These are phyloP conservation scores for Scenedesmus sp. DNA, from an alignment of 163 green algal species.

Conservation along the genomic window DNA sequence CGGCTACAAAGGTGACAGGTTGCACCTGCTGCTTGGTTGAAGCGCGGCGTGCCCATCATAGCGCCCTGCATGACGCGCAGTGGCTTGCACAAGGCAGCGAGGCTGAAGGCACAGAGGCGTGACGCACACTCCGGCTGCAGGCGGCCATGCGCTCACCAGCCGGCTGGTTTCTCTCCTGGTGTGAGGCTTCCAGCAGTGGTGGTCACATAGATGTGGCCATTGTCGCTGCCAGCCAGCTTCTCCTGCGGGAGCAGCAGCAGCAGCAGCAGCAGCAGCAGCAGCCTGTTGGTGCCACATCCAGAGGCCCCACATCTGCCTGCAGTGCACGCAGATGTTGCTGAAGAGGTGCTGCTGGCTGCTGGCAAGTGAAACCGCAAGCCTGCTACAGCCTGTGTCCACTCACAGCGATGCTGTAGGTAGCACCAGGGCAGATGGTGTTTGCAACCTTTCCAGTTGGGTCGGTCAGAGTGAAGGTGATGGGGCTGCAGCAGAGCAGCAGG, in stretches of 20 bases:
- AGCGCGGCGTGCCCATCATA: too few relatives aligned
- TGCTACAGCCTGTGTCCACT: background rate
- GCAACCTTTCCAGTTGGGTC: background rate
- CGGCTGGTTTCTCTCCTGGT: background rate
- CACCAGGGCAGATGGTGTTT: background rate
- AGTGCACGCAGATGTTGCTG: background rate
- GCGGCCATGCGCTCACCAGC: background rate
- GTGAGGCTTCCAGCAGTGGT: background rate
- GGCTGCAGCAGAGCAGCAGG: background rate
- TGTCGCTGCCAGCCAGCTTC: constrained; percentile 9
- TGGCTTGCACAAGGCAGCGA: too few relatives aligned
- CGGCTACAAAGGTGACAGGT: too few relatives aligned
- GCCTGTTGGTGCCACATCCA: too few relatives aligned
- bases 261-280: background rate
- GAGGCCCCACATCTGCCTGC: too few relatives aligned
- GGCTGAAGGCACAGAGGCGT: too few relatives aligned
- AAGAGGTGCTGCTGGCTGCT: background rate
- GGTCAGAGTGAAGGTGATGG: background rate
- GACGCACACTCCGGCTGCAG: too few relatives aligned
- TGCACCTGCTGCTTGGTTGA: too few relatives aligned
- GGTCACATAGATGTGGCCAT: constrained; percentile 2
- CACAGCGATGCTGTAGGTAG: background rate
- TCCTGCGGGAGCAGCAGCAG: background rate
- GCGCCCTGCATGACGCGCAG: too few relatives aligned
- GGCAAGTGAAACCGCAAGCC: background rate